Base-by-base conservation (phyloP, 2,329 filamentous ascomycete species). In the Ceratocystis eucalypticola region DNA sequence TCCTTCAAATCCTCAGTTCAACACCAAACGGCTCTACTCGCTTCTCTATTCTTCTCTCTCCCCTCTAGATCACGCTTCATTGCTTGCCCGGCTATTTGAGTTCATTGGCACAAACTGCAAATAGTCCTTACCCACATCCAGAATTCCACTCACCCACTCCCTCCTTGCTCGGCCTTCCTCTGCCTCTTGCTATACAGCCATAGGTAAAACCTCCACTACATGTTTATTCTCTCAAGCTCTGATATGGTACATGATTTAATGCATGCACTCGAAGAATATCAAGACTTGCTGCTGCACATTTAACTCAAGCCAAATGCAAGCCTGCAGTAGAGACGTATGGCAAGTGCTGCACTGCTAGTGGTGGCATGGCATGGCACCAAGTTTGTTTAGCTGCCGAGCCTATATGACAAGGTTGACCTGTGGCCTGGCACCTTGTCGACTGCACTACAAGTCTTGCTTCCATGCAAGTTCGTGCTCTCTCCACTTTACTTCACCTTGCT, bases 251-350 rank as follows among this genome's bases (percentile, higher is more conserved):
- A 33, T 59, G 25, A 12, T 41, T 41, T 12, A 41, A n/a, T 33
- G 53, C 53, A 59, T 37, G 53, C 5, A 7, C 53, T 33, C 53
- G 28, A 59, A 59, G 5, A 59, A 30, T 10, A 33, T 8, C 25
- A 59, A 30, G 25, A 59, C 53, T 53, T 53, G 20, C 48, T 28
- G 20, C 48, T 53, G 48, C 20, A 53, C 48, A 53, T 53, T 53
- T 53, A 53, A 53, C 48, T 28, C 48, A 33, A 59, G 25, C 53
- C 25, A 59, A 33, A 59, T 59, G 53, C 25, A 59, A 59, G 53
- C 25, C 53, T 59, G 53, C 53, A 59, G 53, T 59, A 30, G 15
- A 30, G 53, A 30, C 25, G 53, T 59, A 59, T 59, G 53, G 53
- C 53, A 33, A 59, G 53, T 59, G 53, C 53, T 59, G 25, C 48